Evolutionary conservation across 1,284 basidiomycete genomes (phyloP).

Genomic region (Phlebopus sp.): DNA sequence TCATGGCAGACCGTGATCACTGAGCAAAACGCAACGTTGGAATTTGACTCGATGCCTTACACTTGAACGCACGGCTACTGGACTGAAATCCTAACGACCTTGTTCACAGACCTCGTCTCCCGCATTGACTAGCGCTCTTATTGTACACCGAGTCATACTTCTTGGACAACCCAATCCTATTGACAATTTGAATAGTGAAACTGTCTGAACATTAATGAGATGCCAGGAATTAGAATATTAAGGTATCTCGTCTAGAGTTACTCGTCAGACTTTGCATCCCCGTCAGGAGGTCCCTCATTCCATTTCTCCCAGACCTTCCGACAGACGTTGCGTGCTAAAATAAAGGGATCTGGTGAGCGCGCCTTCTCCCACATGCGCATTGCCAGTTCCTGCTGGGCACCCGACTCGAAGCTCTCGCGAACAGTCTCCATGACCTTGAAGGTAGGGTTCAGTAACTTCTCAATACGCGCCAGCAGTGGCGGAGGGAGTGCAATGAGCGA

Average conservation of each 20-base stretch:
- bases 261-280: conserved; percentile 21
- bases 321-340: conserved; percentile 48
- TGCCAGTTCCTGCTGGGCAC: conserved; percentile 50
- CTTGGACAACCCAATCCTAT: too few species aligned
- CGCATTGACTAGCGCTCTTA: too few species aligned
- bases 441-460: conserved; percentile 49
- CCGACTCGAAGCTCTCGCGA: conserved; percentile 47
- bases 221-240: conserved; percentile 9
- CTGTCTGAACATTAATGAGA: too few species aligned
- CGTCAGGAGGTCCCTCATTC: conserved; percentile 37
- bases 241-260: conserved; percentile 21
- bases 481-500: conserved; percentile 34
- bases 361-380: conserved; percentile 53
- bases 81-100: too few species aligned
- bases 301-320: conserved; percentile 46
- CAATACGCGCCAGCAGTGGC: conserved; percentile 45
- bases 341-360: conserved; percentile 49
- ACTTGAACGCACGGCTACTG: too few species aligned
- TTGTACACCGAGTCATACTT: too few species aligned
- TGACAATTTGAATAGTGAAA: too few species aligned
- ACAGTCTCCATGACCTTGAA: conserved; percentile 45
- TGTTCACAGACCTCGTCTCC: too few species aligned
- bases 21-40: not conserved
- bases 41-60: too few species aligned
- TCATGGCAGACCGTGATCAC: conserved; percentile 18